Evolutionary conservation across 2,329 filamentous ascomycete species (phyloP), one percentile per base, ranked within the genome.

Genomic region (Microcyclospora pomicola): DNA sequence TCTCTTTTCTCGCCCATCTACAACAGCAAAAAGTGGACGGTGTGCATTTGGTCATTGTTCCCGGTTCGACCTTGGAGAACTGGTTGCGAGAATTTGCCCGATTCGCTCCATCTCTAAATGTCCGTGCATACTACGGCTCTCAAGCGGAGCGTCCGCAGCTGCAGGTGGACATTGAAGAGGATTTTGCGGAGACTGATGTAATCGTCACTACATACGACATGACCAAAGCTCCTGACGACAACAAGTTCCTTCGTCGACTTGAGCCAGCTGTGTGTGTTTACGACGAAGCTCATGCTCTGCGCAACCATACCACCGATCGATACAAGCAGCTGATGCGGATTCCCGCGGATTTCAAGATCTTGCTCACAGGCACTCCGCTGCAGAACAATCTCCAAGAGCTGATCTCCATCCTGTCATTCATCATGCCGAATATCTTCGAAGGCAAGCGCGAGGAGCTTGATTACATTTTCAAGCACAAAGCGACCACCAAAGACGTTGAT

Each of bases 311-410:
- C 34, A 92, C 87, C 0, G 76, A 82, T 37, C 71, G 84, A 5
- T 95, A 95, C 59, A 73, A 76, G 51, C 79, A 82, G 42, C 68
- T 96, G 37, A 77, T 82, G 52, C 72, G 74, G 28, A 86, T 98
- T 38, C 73, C 72, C 0, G 79, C 85, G 0, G 65, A 75, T n/a
- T 95, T 91, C 70, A 78, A 86, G 44, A 72, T 98, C 36, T 69
- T 98, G 3, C 72, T 98, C 16, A 84, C 80, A 19, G 91, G 91
- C 31, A 98, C 91, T 0, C 91, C 91, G 0, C 71, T 98, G 2
- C 84, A 92, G 58, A 92, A 98, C 63, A 96, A 96, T 56, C 67
- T 98, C 14, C 80, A 88, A 54, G 91, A 98, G 62, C 75, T 98
- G 52, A 80, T 86, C 31, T 82, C 86, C 2, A 73, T 98, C 11